Evolutionary conservation across 495 filamentous ascomycete species (phyloP), one percentile per base, ranked within the genome.

Genomic region (Hypoxylon cercidicola): DNA sequence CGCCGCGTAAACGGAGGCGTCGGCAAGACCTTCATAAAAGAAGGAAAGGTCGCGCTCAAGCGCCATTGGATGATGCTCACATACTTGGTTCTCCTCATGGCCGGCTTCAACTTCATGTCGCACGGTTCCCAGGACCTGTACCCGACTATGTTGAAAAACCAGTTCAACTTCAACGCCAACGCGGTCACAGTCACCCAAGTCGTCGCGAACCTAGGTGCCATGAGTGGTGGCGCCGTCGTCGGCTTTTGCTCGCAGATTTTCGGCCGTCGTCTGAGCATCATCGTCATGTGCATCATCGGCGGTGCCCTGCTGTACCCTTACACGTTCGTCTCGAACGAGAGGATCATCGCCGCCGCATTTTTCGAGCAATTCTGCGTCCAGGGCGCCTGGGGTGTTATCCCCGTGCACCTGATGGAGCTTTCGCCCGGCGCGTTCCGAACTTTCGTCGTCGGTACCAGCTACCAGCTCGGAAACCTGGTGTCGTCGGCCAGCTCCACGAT

Each of bases 111-210:
- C 74, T 95, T 94, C 75, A 92, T 94, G 91, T 93, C 90, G 19
- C 93, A 97, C 71, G 93, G 93, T 60, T 93, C 90, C 4, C 93
- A 97, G 74, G 93, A 97, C 76, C 78, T 96, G 16, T 97, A 96
- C 72, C 93, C 93, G 0, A 93, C 91, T 11, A 87, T 97, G 86
- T 74, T 97, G 11, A 71, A 84, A 49, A 89, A 87, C 68, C 90
- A 97, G 75, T 94, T 89, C 77, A 78, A 79, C 53, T 95, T 96
- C 77, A 82, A 78, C 11, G 51, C 84, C 54, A 82, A 93, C 70
- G 84, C 84, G 25, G 88, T 96, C 5, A 95, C 92, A 0, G 84
- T 94, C 4, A 93, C 90, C 11, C 91, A 95, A 69, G 89, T 96
- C 8, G 88, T 95, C 12, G 90, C 91, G 16, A 95, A 96, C 73